A percentile compares a stretch with the other conserved stretches of the same genome.
Evolutionary conservation across 139 green algal species (phyloP).

Genomic region (Marvania coccoides): DNA sequence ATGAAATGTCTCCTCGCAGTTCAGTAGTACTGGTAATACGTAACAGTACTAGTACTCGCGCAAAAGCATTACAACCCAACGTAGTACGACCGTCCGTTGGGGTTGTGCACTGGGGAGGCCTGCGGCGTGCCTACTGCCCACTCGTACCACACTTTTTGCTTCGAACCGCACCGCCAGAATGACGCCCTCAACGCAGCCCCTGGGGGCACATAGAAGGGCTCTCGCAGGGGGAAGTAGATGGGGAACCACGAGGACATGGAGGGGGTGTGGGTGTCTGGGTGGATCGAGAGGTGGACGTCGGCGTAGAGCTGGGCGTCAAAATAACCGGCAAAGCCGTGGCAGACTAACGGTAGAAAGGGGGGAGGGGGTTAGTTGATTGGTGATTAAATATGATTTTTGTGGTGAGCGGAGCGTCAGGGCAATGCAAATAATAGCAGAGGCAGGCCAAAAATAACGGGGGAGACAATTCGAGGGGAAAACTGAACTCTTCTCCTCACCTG

Average conservation of each 20-base stretch:
- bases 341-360: constrained; percentile 23
- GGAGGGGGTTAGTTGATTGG: constrained; percentile 8
- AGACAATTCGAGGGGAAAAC: too few relatives aligned
- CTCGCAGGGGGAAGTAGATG: constrained; percentile 92
- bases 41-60: too few relatives aligned
- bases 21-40: not conserved
- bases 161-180: constrained; percentile 78
- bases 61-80: constrained; percentile 78
- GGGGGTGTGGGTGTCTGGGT: constrained; percentile 81
- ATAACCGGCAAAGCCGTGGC: constrained; percentile 95
- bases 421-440: too few relatives aligned
- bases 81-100: constrained; percentile 63
- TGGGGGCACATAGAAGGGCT: constrained; percentile 26
- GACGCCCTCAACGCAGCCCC: constrained; percentile 42
- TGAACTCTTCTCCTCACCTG: too few relatives aligned
- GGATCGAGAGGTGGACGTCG: constrained; percentile 79
- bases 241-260: constrained; percentile 93
- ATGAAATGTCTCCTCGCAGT: too few relatives aligned
- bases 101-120: constrained; percentile 68
- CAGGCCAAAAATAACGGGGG: too few relatives aligned
- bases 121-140: constrained; percentile 52
- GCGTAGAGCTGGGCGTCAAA: constrained; percentile 90
- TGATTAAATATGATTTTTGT: constrained; percentile 25
- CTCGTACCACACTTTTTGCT: constrained; percentile 92
- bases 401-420: too few relatives aligned